phyloP scores from a whole-genome alignment of 257 asterid genomes.

The Vinca minor region DNA sequence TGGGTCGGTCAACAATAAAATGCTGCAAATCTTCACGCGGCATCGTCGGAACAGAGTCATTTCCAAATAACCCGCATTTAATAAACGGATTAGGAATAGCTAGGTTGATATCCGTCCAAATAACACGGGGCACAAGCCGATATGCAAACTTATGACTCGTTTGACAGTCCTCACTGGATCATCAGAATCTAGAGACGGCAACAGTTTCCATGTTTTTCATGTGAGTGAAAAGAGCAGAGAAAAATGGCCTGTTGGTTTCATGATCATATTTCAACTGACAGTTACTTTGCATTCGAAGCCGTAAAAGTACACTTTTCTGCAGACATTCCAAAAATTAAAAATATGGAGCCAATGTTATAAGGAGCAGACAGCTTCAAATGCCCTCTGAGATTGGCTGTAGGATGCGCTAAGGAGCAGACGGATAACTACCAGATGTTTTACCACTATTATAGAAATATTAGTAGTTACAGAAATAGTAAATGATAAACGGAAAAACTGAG shows the following conservation, averaged over 20 bases:
- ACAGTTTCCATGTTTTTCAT: conserved; percentile 91
- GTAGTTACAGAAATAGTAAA: too few species aligned
- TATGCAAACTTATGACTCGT: too few species aligned
- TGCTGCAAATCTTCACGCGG: conserved; percentile 93
- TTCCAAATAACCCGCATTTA: conserved; percentile 89
- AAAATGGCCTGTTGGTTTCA: conserved; percentile 72
- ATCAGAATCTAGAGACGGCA: conserved; percentile 77
- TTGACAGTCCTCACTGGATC: conserved; percentile 92
- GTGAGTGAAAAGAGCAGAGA: conserved; percentile 65
- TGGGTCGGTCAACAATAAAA: conserved; percentile 54
- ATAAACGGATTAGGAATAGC: too few species aligned
- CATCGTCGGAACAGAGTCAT: conserved; percentile 69
- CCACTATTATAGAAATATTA: too few species aligned
- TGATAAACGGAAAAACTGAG: too few species aligned
- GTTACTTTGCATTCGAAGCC: conserved; percentile 63
- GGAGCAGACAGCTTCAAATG: conserved; percentile 73
- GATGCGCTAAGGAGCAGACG: too few species aligned
- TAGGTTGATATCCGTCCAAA: conserved; percentile 56
- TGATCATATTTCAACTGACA: conserved; percentile 61
- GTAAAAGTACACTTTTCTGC: conserved; percentile 77
- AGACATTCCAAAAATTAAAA: conserved; percentile 83
- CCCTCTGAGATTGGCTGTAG: conserved; percentile 75
- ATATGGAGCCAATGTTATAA: conserved; percentile 73
- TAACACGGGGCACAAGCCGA: not conserved
- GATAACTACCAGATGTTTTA: too few species aligned